These are phyloP conservation scores for Artemisia tridentata DNA, from an alignment of 129 eudicot genomes.

Conservation along the genomic window DNA sequence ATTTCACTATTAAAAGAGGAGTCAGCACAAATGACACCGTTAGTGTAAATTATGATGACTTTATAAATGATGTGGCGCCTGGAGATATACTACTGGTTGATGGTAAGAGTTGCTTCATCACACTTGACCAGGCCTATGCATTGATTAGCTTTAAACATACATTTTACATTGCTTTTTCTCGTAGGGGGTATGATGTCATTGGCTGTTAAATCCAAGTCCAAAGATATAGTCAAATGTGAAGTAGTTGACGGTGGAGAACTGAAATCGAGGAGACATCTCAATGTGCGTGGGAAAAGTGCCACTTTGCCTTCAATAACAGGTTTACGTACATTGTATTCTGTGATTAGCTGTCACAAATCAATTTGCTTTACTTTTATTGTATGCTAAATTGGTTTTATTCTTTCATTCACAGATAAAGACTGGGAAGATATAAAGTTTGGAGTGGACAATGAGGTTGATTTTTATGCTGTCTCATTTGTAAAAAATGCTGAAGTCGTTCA, in stretches of 20 bases:
- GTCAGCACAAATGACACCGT: constrained; percentile 83
- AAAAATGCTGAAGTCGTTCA: constrained; percentile 90
- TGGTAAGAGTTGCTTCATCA: constrained; percentile 48
- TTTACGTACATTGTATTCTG: constrained; percentile 18
- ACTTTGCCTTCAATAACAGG: constrained; percentile 97
- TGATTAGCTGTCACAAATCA: background rate
- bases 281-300: constrained; percentile 97
- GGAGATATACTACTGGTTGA: constrained; percentile 91
- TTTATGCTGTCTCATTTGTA: constrained; percentile 97
- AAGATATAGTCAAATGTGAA: constrained; percentile 70
- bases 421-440: constrained; percentile 99
- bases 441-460: constrained; percentile 87
- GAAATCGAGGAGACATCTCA: constrained; percentile 89
- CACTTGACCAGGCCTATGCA: background rate
- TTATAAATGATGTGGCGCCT: constrained; percentile 82
- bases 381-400: constrained; percentile 12
- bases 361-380: constrained; percentile 2
- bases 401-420: constrained; percentile 66
- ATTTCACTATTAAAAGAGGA: constrained; percentile 85
- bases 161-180: constrained; percentile 11
- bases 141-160: background rate
- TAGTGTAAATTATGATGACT: constrained; percentile 95
- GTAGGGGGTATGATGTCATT: constrained; percentile 97
- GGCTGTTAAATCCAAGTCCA: constrained; percentile 77
- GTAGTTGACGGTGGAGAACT: constrained; percentile 97